Evolutionary conservation across 148 eudicot genomes (phyloP).

Genomic region (Fagopyrum homotropicum): DNA sequence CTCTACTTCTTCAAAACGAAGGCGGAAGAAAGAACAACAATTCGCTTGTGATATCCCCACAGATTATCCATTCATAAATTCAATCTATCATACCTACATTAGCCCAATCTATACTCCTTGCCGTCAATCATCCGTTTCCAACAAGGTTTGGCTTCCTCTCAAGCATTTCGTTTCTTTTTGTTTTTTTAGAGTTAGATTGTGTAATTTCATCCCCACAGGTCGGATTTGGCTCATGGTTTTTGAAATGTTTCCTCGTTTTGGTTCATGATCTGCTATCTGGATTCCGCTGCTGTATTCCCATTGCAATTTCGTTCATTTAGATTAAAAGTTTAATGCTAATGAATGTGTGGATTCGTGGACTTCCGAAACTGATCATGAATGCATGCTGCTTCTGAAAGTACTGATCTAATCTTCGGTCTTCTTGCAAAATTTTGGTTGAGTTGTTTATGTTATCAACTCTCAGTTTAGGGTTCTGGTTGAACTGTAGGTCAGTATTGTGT

Average conservation of each 20-base stretch:
- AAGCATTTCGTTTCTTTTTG: not conserved
- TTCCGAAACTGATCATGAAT: not conserved
- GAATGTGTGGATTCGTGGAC: not conserved
- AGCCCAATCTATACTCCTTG: not conserved
- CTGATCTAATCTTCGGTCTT: too few species aligned
- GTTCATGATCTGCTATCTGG: not conserved
- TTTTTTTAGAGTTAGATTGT: not conserved
- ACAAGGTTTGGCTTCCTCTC: not conserved
- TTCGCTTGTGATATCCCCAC: not conserved
- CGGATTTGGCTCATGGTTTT: not conserved
- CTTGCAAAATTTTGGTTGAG: too few species aligned
- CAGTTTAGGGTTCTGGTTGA: not conserved
- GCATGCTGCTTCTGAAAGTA: not conserved
- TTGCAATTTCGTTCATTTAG: not conserved
- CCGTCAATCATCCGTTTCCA: not conserved
- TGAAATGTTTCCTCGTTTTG: not conserved
- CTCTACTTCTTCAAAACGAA: not conserved
- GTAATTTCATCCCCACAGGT: not conserved
- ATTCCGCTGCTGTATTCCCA: not conserved
- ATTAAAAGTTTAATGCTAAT: not conserved
- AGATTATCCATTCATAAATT: not conserved
- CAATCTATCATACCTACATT: not conserved
- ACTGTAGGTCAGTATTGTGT: not conserved
- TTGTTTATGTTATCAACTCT: not conserved
- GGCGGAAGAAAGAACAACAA: not conserved